These are phyloP conservation scores for Skeletonema potamos DNA, from an alignment of 108 stramenopile species.

Conservation along the genomic window DNA sequence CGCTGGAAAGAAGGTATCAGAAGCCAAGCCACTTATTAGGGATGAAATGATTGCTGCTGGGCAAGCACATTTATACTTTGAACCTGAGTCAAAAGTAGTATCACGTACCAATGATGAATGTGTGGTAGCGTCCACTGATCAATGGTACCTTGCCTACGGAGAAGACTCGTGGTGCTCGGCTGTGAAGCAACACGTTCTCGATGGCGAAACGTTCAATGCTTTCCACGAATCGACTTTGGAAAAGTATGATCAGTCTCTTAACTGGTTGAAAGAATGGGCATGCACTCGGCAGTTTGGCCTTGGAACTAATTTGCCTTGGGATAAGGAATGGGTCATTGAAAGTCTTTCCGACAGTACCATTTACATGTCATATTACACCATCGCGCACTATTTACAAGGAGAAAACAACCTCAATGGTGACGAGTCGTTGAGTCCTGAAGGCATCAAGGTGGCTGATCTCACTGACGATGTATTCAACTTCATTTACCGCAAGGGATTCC, in stretches of 20 bases:
- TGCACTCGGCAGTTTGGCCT: slow-evolving; percentile 97
- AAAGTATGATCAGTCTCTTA: slow-evolving; percentile 86
- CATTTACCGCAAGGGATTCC: slow-evolving; percentile 80
- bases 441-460: slow-evolving; percentile 80
- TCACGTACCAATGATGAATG: slow-evolving; percentile 97
- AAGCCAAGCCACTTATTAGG: slow-evolving; percentile 93
- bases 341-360: slow-evolving; percentile 97
- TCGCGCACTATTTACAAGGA: slow-evolving; percentile 93
- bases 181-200: slow-evolving; percentile 86
- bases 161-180: slow-evolving; percentile 63
- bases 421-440: slow-evolving; percentile 65
- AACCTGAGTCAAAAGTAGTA: slow-evolving; percentile 93
- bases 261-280: slow-evolving; percentile 99
- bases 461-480: slow-evolving; percentile 94
- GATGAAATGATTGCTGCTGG: slow-evolving; percentile 93
- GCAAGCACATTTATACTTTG: slow-evolving; percentile 92
- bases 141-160: slow-evolving; percentile 93
- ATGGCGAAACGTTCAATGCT: slow-evolving; percentile 85
- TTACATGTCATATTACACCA: slow-evolving; percentile 99
- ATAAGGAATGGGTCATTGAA: slow-evolving; percentile 96
- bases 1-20: slow-evolving; percentile 92
- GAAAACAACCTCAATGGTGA: slow-evolving; percentile 89
- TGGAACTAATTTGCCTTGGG: slow-evolving; percentile 97
- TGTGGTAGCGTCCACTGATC: slow-evolving; percentile 97
- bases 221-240: slow-evolving; percentile 76